Percentiles rank a stretch among this genome's conserved stretches.
phyloP scores from a whole-genome alignment of 2,329 filamentous ascomycete genomes.

The Diaporthe sp. region DNA sequence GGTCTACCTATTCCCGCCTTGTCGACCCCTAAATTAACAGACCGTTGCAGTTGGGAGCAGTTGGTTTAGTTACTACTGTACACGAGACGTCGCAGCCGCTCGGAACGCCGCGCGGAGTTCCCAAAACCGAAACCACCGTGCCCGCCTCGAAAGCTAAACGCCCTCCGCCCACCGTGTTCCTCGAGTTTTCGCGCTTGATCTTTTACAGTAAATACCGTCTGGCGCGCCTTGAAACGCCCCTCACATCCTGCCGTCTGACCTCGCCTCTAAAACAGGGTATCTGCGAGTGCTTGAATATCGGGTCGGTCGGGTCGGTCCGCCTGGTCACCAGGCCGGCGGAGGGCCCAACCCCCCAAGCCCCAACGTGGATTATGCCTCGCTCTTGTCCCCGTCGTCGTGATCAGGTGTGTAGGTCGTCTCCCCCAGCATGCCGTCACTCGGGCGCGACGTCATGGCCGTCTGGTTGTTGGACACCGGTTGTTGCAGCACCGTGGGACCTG shows the following conservation, averaged over 20 bases:
- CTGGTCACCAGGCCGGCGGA: background rate
- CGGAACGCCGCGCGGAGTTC: conserved; percentile 7
- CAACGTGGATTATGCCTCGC: conserved; percentile 29
- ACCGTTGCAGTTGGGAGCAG: background rate
- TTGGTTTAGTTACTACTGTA: background rate
- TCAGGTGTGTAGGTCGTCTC: conserved; percentile 81
- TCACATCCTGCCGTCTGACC: background rate
- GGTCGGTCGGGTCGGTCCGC: background rate
- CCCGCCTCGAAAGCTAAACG: background rate
- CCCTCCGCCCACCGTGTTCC: background rate
- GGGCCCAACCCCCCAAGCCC: background rate
- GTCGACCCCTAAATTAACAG: conserved; percentile 2
- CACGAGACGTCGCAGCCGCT: background rate
- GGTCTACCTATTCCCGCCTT: conserved; percentile 1
- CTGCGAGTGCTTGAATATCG: background rate
- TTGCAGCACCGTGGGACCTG: conserved; percentile 69
- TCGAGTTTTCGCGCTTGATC: no score
- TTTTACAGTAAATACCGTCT: background rate
- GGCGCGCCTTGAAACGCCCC: background rate
- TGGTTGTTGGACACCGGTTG: conserved; percentile 69
- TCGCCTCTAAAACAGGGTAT: conserved; percentile 5
- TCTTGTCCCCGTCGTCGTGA: conserved; percentile 58
- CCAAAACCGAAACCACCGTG: background rate
- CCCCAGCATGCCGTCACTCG: conserved; percentile 69
- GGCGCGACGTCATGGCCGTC: conserved; percentile 70